Percentiles rank a stretch among this genome's conserved stretches.
Evolutionary conservation across 2,329 filamentous ascomycete species (phyloP).

Genomic region (Cryphonectria nitschkei): DNA sequence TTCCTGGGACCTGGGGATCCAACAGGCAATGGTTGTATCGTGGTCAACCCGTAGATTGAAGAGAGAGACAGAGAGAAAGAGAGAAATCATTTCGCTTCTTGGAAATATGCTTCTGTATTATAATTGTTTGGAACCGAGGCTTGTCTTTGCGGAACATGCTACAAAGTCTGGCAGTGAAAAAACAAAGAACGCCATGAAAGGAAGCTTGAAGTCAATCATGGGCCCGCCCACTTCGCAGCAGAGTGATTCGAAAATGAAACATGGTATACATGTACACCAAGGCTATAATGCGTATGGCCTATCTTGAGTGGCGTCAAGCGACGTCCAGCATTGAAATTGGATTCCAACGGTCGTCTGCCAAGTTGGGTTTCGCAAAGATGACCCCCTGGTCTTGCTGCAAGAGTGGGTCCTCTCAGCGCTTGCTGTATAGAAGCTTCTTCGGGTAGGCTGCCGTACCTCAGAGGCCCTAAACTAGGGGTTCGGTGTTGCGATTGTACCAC

Average conservation of each 20-base stretch:
- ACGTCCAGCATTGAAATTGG: not conserved
- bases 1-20: conserved; percentile 3
- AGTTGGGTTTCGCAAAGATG: not conserved
- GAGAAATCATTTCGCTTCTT: not conserved
- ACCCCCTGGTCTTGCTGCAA: too few species aligned
- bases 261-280: not conserved
- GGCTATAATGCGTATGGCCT: not conserved
- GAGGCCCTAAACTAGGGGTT: too few species aligned
- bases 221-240: too few species aligned
- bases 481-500: not conserved
- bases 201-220: too few species aligned
- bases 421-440: too few species aligned
- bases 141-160: not conserved
- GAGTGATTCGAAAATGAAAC: not conserved
- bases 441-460: too few species aligned
- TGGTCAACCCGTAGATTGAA: not conserved
- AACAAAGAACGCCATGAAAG: too few species aligned
- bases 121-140: not conserved
- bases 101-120: not conserved
- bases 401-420: too few species aligned
- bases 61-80: too few species aligned
- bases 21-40: not conserved
- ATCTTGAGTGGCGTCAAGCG: not conserved
- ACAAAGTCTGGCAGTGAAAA: too few species aligned
- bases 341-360: not conserved